phyloP scores from a whole-genome alignment of 441 rosid species.

The Pelargonium myrrhifolium region DNA sequence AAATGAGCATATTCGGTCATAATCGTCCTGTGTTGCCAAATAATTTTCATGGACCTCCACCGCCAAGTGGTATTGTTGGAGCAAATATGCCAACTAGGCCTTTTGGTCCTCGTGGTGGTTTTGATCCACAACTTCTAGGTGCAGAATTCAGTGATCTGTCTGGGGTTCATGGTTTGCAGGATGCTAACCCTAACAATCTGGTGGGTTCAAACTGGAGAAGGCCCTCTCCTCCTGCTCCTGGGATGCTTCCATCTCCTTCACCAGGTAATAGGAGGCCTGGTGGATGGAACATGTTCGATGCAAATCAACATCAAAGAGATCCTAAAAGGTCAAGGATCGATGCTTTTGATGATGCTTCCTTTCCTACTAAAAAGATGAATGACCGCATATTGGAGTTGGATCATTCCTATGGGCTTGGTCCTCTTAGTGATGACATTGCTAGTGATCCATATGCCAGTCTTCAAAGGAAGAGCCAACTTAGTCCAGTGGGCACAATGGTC shows the following conservation, averaged over 20 bases:
- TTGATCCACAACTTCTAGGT: slow-evolving; percentile 41
- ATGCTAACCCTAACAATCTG: slow-evolving; percentile 25
- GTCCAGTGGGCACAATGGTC: slow-evolving; percentile 38
- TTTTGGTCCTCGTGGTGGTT: slow-evolving; percentile 45
- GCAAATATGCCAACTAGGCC: slow-evolving; percentile 35
- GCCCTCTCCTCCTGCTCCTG: slow-evolving; percentile 57
- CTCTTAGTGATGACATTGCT: slow-evolving; percentile 35
- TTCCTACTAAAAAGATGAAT: slow-evolving; percentile 44
- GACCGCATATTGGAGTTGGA: slow-evolving; percentile 41
- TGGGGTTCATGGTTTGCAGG: slow-evolving; percentile 25
- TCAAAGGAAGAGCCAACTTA: slow-evolving; percentile 36
- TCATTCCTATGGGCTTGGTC: slow-evolving; percentile 35
- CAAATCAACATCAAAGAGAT: slow-evolving; percentile 48
- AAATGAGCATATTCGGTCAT: slow-evolving; percentile 39
- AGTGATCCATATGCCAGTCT: slow-evolving; percentile 31
- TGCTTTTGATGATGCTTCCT: slow-evolving; percentile 38
- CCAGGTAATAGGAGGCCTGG: slow-evolving; percentile 53
- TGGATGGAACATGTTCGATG: slow-evolving; percentile 78
- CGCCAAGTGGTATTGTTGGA: slow-evolving; percentile 35
- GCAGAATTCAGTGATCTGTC: slow-evolving; percentile 45
- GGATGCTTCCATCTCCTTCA: slow-evolving; percentile 51
- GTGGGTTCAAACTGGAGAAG: slow-evolving; percentile 55
- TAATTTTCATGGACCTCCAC: slow-evolving; percentile 32
- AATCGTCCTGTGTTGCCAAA: slow-evolving; percentile 28
- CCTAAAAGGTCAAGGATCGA: slow-evolving; percentile 70